phyloP scores from a whole-genome alignment of 108 stramenopile species.

The Nannochloropsis oceanica region DNA sequence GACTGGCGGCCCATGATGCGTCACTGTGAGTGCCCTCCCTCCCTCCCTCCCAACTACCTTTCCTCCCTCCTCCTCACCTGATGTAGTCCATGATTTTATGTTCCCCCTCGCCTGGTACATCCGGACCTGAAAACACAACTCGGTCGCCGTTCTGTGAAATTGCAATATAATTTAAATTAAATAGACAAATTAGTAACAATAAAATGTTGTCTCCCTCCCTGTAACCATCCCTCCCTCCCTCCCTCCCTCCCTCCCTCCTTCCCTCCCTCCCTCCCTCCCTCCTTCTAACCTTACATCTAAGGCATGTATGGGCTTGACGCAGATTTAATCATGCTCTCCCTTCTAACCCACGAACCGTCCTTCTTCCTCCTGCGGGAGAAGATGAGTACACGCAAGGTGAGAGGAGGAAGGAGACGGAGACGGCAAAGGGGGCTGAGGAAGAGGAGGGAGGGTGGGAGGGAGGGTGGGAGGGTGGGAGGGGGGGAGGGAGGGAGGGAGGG shows the following conservation, averaged over 20 bases:
- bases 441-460: no score
- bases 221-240: no score
- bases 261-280: no score
- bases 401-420: constrained; percentile 94
- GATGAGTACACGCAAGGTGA: constrained; percentile 76
- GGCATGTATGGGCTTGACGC: constrained; percentile 85
- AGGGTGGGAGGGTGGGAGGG: no score
- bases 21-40: constrained; percentile 78
- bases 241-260: no score
- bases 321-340: constrained; percentile 92
- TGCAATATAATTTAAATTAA: no score
- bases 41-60: no score
- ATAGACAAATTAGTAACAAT: no score
- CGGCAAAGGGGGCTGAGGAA: constrained; percentile 77
- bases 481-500: no score
- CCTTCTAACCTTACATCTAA: no score
- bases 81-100: constrained; percentile 85
- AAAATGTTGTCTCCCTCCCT: no score
- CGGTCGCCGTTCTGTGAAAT: constrained; percentile 40
- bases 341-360: constrained; percentile 75
- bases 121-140: constrained; percentile 85
- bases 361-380: constrained; percentile 58
- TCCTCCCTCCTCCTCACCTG: not conserved
- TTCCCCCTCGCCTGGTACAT: constrained; percentile 94
- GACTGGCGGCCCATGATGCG: constrained; percentile 39